Conservation (phyloP, 116 monocot species). For the Dioscorea cayenensis region DNA sequence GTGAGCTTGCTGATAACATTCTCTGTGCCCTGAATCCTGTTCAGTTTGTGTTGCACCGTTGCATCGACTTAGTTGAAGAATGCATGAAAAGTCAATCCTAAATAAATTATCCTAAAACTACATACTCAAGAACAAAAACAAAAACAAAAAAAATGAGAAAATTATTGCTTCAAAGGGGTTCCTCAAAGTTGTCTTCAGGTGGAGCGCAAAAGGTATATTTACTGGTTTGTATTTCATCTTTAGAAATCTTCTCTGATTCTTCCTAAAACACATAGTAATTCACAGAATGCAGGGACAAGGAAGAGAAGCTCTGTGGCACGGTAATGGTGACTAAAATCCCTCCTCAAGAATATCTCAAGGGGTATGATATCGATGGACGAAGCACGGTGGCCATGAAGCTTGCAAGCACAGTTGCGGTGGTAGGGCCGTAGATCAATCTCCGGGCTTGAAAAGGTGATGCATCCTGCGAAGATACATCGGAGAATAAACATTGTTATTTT, state of each 20-base stretch:
- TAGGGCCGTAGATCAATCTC: constrained; percentile 35
- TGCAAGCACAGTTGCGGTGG: constrained; percentile 57
- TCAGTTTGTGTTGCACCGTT: constrained; percentile 73
- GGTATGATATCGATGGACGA: background rate
- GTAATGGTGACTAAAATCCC: no score
- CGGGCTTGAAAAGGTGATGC: constrained; percentile 13
- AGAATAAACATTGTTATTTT: background rate
- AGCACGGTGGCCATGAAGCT: constrained; percentile 11
- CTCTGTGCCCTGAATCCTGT: constrained; percentile 59
- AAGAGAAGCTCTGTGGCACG: no score
- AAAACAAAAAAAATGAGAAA: background rate
- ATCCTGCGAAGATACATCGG: constrained; percentile 9
- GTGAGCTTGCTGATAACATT: constrained; percentile 28
- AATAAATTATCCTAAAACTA: background rate
- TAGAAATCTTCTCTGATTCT: no score
- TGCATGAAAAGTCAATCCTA: constrained; percentile 7
- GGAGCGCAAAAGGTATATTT: no score
- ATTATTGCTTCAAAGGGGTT: background rate
- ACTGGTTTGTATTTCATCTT: no score
- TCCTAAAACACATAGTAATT: no score
- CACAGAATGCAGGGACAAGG: no score
- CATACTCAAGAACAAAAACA: background rate
- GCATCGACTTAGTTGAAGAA: constrained; percentile 76
- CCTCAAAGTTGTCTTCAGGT: no score
- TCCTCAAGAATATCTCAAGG: no score